Percentiles rank a stretch among this genome's conserved stretches.
These are phyloP conservation scores for Thelonectria olida DNA, from an alignment of 2,329 filamentous ascomycete species.

Conservation along the genomic window DNA sequence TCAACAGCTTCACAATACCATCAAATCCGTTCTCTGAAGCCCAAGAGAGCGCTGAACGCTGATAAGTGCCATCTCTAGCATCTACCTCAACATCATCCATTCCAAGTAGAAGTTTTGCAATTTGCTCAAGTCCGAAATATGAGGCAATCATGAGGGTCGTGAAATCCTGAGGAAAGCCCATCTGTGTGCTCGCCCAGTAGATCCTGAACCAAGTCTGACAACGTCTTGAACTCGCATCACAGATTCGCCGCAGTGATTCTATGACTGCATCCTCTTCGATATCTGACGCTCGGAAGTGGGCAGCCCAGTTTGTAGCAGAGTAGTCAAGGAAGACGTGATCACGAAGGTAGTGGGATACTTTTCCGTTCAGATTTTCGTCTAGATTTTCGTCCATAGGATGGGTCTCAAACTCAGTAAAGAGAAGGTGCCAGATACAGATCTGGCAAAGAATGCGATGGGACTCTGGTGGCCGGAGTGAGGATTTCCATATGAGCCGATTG, in stretches of 20 bases:
- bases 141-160: not conserved
- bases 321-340: conserved; percentile 6
- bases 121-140: conserved; percentile 6
- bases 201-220: conserved; percentile 5
- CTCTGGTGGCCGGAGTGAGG: conserved; percentile 8
- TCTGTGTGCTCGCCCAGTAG: not conserved
- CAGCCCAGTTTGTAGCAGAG: conserved; percentile 18
- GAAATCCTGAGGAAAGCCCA: not conserved
- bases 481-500: conserved; percentile 20
- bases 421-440: conserved; percentile 24
- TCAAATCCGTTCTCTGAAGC: conserved; percentile 14
- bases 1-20: conserved; percentile 5
- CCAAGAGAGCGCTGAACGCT: conserved; percentile 10
- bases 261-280: not conserved
- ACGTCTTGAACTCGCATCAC: not conserved
- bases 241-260: not conserved
- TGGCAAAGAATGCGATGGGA: conserved; percentile 25
- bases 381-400: not conserved
- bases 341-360: not conserved
- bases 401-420: conserved; percentile 11
- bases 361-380: too few species aligned
- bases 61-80: not conserved
- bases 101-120: conserved; percentile 4
- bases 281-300: not conserved
- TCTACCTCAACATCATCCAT: conserved; percentile 3